phyloP scores from a whole-genome alignment of 352 stramenopile genomes.

The Globisporangium paroecandrum region DNA sequence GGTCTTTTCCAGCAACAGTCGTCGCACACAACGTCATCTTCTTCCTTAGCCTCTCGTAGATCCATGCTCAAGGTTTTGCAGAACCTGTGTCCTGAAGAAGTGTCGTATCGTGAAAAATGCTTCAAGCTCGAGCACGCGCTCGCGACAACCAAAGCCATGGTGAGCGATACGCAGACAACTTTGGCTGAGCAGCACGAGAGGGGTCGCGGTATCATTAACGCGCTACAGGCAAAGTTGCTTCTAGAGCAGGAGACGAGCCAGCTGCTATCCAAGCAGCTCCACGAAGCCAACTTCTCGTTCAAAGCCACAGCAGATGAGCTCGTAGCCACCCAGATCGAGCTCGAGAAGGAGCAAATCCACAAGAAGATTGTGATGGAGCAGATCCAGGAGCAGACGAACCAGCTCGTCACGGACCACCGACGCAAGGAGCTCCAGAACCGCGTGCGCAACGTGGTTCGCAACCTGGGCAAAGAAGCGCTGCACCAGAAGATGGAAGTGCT shows the following conservation, averaged over 20 bases:
- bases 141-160: constrained; percentile 33
- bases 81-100: constrained; percentile 26
- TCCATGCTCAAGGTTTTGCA: constrained; percentile 13
- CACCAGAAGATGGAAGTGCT: constrained; percentile 61
- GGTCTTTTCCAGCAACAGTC: background rate
- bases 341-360: constrained; percentile 46
- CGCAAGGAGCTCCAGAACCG: constrained; percentile 46
- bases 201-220: constrained; percentile 30
- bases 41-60: background rate
- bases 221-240: constrained; percentile 45
- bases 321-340: constrained; percentile 39
- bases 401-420: constrained; percentile 53
- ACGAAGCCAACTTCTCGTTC: constrained; percentile 46
- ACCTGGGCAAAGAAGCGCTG: constrained; percentile 60
- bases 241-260: constrained; percentile 50
- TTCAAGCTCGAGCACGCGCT: constrained; percentile 59
- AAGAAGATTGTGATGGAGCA: constrained; percentile 43
- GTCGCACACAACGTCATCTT: background rate
- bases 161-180: constrained; percentile 29
- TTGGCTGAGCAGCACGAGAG: constrained; percentile 28
- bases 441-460: constrained; percentile 54
- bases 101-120: constrained; percentile 43
- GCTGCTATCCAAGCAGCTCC: constrained; percentile 43
- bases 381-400: constrained; percentile 36
- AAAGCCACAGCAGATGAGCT: constrained; percentile 40